phyloP scores from a whole-genome alignment of 495 filamentous ascomycete genomes.

The Talaromyces proteolyticus region DNA sequence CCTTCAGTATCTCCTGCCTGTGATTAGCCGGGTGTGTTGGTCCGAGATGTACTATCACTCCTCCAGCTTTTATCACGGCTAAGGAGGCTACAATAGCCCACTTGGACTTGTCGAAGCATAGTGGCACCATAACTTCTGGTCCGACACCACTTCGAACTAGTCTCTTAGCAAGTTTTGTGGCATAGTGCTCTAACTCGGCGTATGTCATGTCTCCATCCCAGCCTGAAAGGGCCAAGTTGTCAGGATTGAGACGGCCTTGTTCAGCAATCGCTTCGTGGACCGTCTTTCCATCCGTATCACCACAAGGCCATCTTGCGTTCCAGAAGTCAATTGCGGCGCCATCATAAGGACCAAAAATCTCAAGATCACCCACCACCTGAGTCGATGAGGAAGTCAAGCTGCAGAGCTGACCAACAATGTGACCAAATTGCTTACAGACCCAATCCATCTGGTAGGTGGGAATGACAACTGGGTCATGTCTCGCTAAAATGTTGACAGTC shows the following conservation, averaged over 20 bases:
- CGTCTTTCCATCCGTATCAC: too few relatives aligned
- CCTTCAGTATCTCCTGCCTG: slow-evolving; percentile 21
- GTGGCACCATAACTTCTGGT: slow-evolving; percentile 28
- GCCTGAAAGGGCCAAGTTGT: slow-evolving; percentile 20
- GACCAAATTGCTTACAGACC: too few relatives aligned
- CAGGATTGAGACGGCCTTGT: slow-evolving; percentile 16
- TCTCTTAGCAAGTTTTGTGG: slow-evolving; percentile 6
- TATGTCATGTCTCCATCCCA: slow-evolving; percentile 50
- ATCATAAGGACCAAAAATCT: too few relatives aligned
- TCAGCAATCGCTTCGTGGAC: slow-evolving; percentile 34
- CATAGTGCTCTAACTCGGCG: slow-evolving; percentile 30
- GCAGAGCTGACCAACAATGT: too few relatives aligned
- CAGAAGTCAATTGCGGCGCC: too few relatives aligned
- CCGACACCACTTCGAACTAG: slow-evolving; percentile 17
- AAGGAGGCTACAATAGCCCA: slow-evolving; percentile 34
- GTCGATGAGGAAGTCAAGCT: too few relatives aligned
- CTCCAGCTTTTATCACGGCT: slow-evolving; percentile 41
- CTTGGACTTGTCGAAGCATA: slow-evolving; percentile 38
- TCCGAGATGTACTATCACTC: slow-evolving; percentile 38
- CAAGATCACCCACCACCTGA: too few relatives aligned
- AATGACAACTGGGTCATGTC: too few relatives aligned
- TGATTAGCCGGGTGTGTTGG: slow-evolving; percentile 25
- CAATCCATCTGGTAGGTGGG: too few relatives aligned
- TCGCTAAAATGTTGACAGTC: too few relatives aligned
- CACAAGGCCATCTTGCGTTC: slow-evolving; percentile 1